Conservation (phyloP, 2,329 filamentous ascomycete genomes). For the Harringtonia lauricola region DNA sequence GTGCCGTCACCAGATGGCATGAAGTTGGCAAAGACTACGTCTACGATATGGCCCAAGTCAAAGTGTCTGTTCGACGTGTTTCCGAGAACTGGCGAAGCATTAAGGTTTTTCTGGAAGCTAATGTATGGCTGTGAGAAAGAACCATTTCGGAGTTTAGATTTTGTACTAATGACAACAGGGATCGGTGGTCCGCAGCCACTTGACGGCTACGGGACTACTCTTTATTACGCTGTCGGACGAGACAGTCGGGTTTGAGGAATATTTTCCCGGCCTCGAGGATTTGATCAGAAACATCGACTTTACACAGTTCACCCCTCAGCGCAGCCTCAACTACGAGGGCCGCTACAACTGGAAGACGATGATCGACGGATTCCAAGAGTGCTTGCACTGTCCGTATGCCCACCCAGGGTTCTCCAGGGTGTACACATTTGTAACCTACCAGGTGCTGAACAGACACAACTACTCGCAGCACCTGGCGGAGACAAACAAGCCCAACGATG, state of each 20-base stretch:
- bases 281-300: slow-evolving; percentile 2
- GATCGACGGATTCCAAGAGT: slow-evolving; percentile 6
- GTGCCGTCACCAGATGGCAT: slow-evolving; percentile 1
- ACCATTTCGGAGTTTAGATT: not conserved
- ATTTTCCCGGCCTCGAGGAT: slow-evolving; percentile 1
- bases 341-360: slow-evolving; percentile 7
- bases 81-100: slow-evolving; percentile 3
- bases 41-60: not conserved
- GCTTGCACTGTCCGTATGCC: slow-evolving; percentile 4
- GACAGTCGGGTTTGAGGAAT: not conserved
- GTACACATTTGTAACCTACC: slow-evolving; percentile 3
- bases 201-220: slow-evolving; percentile 4
- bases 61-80: not conserved
- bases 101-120: not conserved
- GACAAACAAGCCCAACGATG: slow-evolving; percentile 1
- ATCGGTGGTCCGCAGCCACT: not conserved
- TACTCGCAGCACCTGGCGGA: slow-evolving; percentile 5
- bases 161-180: not conserved
- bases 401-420: slow-evolving; percentile 4
- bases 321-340: slow-evolving; percentile 1
- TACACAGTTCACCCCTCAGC: not conserved
- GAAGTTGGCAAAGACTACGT: not conserved
- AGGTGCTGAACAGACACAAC: slow-evolving; percentile 3
- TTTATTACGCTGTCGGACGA: slow-evolving; percentile 2
- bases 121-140: not conserved